Conservation (phyloP, 495 filamentous ascomycete species). For the Cercophora sp. region DNA sequence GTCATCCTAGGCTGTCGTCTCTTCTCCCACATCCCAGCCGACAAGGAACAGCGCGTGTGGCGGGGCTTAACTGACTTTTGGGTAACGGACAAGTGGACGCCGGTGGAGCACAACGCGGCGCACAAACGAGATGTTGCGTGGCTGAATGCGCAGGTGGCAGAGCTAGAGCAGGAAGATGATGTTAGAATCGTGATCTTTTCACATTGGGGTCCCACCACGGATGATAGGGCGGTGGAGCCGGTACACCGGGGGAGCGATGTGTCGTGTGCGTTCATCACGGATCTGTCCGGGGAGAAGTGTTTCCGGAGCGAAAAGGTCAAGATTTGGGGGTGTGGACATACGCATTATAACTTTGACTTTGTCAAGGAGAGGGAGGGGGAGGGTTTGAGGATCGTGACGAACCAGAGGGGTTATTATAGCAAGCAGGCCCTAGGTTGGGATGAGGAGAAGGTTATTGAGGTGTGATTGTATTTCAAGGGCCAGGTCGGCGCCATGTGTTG, state of each 20-base stretch:
- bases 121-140: slow-evolving; percentile 3
- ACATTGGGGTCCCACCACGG: slow-evolving; percentile 4
- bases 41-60: not conserved
- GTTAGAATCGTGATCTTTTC: not conserved
- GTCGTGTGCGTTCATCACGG: slow-evolving; percentile 1
- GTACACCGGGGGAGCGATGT: not conserved
- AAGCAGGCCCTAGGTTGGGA: not conserved
- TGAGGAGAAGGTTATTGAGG: not conserved
- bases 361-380: not conserved
- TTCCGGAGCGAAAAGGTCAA: slow-evolving; percentile 1
- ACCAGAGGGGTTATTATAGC: slow-evolving; percentile 11
- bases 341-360: slow-evolving; percentile 7
- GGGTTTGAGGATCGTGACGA: not conserved
- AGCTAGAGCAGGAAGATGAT: not conserved
- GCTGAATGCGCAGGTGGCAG: slow-evolving; percentile 7
- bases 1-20: slow-evolving; percentile 7
- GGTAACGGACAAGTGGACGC: not conserved
- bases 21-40: slow-evolving; percentile 6
- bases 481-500: no score
- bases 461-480: slow-evolving; percentile 3
- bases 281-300: not conserved
- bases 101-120: slow-evolving; percentile 6
- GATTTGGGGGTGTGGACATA: slow-evolving; percentile 13
- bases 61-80: slow-evolving; percentile 4
- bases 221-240: not conserved